Base-by-base conservation (phyloP, 768 basidiomycete species). In the Tricholoma flavovirens region DNA sequence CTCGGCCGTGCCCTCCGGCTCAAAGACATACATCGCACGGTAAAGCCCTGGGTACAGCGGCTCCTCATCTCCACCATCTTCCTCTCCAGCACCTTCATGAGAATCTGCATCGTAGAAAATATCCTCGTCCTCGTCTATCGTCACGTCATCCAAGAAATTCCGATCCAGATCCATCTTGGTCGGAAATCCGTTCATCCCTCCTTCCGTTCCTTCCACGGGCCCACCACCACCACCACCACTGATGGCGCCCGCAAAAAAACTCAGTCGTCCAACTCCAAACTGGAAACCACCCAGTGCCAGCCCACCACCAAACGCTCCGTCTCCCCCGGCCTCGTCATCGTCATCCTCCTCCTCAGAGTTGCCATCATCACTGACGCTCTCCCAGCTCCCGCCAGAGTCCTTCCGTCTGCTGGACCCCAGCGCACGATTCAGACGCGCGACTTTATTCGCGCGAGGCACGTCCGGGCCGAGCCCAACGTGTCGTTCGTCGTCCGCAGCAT, bases 1-100 rank as follows among this genome's bases (percentile, higher is more conserved):
- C 81, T 94, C 92, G 32, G 88, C 87, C 15, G 82, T 83, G 1
- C 89, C 86, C 62, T 92, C 88, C 0, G 88, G 87, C 57, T 85
- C 83, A 59, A 94, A 93, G 4, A 83, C 76, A 59, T 87, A 93
- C 67, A 90, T 11, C 7, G 91, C 89, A 14, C 86, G 82, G 64
- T 93, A 93, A 1, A 87, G 56, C 0, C 91, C 91, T 0, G 90
- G 87, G 19, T 75, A 70, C 1, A 90, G 76, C 40, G 75, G 76
- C 5, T 75, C 76, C 14, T 62, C 62, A 8, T 67, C 67, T 14
- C 61, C 68, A 1, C 69, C 70, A 1, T 64, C 68, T 1, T 56
- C 62, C 8, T 64, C 66, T 2, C 64, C 67, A 4, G 66, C 60
- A 1, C 61, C 64, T 2, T 55, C 60, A 4, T 30, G 36, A 19